Percentiles rank a stretch among this genome's conserved stretches.
Evolutionary conservation across 139 green algal genomes (phyloP).

Genomic region (Chlorella vulgaris): DNA sequence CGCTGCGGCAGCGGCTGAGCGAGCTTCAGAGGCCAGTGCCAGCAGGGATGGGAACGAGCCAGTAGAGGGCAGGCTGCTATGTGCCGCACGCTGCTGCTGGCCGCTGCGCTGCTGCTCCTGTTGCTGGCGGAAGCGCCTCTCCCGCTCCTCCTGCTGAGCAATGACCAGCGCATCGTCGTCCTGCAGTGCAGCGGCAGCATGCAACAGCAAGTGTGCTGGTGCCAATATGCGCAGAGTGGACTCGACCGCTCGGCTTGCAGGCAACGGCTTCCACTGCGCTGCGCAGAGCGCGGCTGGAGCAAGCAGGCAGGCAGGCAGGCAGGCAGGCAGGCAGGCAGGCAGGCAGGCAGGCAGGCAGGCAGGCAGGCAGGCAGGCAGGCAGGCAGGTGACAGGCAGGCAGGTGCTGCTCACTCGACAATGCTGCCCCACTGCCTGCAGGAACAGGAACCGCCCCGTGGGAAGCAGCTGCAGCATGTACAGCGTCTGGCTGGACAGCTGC

Average conservation of each 20-base stretch:
- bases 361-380: background rate
- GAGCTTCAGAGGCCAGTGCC: background rate
- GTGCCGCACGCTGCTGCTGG: background rate
- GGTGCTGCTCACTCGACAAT: slow-evolving; percentile 20
- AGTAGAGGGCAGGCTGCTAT: background rate
- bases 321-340: background rate
- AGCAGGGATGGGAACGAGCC: background rate
- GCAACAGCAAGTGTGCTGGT: too few species aligned
- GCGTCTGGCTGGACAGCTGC: slow-evolving; percentile 31
- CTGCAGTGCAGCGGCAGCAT: slow-evolving; percentile 30
- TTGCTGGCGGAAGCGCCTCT: background rate
- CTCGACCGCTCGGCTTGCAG: background rate
- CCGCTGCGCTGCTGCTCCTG: background rate
- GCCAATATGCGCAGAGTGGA: background rate
- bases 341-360: background rate
- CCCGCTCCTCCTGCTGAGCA: slow-evolving; percentile 26
- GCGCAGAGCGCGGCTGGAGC: too few species aligned
- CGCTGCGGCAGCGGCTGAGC: background rate
- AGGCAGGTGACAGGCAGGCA: background rate
- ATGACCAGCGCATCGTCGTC: slow-evolving; percentile 61
- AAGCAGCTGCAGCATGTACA: slow-evolving; percentile 29
- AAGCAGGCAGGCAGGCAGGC: background rate
- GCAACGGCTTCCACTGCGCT: too few species aligned
- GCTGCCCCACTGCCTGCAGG: slow-evolving; percentile 27
- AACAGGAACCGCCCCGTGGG: slow-evolving; percentile 6